Conservation (phyloP, 345 rosid genomes). For the Murraya paniculata region DNA sequence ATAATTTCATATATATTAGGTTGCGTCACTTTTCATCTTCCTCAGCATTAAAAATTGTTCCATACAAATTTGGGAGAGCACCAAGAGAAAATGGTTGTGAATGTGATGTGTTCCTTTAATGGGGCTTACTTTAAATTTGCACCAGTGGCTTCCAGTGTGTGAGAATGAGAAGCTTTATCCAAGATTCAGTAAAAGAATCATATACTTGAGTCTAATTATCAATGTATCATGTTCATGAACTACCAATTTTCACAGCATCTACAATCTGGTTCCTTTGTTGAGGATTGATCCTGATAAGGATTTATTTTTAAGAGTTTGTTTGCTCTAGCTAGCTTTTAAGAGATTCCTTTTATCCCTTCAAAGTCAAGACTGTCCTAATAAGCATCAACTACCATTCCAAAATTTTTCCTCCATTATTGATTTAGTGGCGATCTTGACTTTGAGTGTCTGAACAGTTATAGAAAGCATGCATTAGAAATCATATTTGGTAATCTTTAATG, state of each 20-base stretch:
- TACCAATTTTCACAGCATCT: not conserved
- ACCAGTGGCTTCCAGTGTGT: conserved; percentile 13
- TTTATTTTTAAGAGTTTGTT: not conserved
- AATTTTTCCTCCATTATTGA: not conserved
- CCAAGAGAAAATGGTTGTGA: conserved; percentile 2
- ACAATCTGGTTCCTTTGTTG: not conserved
- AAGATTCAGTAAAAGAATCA: conserved; percentile 18
- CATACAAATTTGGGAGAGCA: conserved; percentile 1
- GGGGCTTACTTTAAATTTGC: conserved; percentile 18
- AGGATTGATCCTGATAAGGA: not conserved
- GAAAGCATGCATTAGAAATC: not conserved
- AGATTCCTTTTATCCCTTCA: not conserved
- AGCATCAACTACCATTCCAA: not conserved
- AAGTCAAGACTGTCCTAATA: not conserved
- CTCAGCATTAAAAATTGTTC: not conserved
- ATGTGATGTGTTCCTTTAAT: not conserved
- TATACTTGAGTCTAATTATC: conserved; percentile 6
- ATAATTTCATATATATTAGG: not conserved
- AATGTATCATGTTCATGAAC: not conserved
- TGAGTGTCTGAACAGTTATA: not conserved
- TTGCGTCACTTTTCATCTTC: not conserved
- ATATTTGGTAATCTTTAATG: too few species aligned
- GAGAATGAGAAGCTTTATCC: not conserved
- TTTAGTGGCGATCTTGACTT: not conserved
- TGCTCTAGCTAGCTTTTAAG: not conserved